phyloP scores from a whole-genome alignment of 2,329 filamentous ascomycete genomes.

The Metarhizium sp. region DNA sequence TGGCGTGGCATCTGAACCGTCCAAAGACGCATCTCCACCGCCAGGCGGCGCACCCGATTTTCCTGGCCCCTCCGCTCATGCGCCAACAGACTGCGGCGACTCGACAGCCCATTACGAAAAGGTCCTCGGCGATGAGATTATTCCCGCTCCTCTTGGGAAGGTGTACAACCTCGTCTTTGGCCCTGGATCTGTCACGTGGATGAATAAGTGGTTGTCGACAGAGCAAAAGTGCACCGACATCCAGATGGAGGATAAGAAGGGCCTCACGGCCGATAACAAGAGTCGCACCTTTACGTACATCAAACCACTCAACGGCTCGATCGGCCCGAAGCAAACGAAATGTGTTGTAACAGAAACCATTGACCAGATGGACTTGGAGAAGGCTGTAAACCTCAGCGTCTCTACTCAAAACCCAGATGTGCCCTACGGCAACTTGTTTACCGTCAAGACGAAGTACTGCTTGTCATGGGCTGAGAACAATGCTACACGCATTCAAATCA shows the following conservation, averaged over 20 bases:
- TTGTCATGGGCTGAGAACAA: conserved; percentile 87
- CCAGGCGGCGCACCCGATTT: conserved; percentile 51
- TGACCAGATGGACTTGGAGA: conserved; percentile 81
- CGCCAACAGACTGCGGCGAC: conserved; percentile 80
- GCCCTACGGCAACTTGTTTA: conserved; percentile 85
- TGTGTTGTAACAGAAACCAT: conserved; percentile 80
- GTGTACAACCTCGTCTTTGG: conserved; percentile 87
- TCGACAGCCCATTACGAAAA: conserved; percentile 72
- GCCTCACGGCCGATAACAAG: conserved; percentile 65
- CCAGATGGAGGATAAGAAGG: conserved; percentile 76
- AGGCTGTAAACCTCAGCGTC: conserved; percentile 71
- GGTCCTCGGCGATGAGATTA: conserved; percentile 72
- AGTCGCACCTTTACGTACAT: conserved; percentile 75
- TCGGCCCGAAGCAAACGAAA: conserved; percentile 90
- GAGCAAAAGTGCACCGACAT: conserved; percentile 89
- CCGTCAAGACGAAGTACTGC: conserved; percentile 89
- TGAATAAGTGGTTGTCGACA: conserved; percentile 75
- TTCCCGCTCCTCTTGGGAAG: conserved; percentile 83
- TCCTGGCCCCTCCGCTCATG: conserved; percentile 74
- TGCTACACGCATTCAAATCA: conserved; percentile 75
- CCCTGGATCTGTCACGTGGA: conserved; percentile 65
- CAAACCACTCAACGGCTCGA: conserved; percentile 74
- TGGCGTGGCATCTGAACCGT: conserved; percentile 32
- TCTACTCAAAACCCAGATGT: conserved; percentile 90
- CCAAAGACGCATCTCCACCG: conserved; percentile 34